Conservation (phyloP, 129 eudicot genomes). For the Lonicera japonica region DNA sequence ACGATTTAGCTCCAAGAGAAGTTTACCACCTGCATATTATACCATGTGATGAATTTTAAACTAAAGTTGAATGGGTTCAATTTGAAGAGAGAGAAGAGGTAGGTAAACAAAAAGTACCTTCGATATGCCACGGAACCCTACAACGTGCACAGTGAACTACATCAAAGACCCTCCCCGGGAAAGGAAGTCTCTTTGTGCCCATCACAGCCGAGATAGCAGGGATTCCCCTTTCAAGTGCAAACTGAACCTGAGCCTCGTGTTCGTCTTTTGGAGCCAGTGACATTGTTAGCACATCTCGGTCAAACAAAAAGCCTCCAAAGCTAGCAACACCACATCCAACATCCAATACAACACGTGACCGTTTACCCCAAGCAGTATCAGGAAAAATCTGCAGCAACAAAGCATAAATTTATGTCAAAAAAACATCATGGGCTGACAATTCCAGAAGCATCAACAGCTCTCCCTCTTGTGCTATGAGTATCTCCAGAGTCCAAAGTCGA, state of each 20-base stretch:
- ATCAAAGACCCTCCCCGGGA: slow-evolving; percentile 49
- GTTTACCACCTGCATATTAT: slow-evolving; percentile 46
- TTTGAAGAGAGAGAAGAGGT: not conserved
- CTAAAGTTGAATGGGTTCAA: not conserved
- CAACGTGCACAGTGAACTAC: slow-evolving; percentile 63
- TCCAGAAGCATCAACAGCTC: not conserved
- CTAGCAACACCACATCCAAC: slow-evolving; percentile 71
- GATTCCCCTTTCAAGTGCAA: slow-evolving; percentile 61
- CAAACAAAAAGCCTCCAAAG: slow-evolving; percentile 54
- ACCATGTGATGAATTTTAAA: not conserved
- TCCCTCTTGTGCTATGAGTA: not conserved
- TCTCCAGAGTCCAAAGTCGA: not conserved
- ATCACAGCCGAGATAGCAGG: slow-evolving; percentile 58
- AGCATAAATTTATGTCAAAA: not conserved
- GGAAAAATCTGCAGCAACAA: slow-evolving; percentile 29
- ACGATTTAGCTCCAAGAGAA: slow-evolving; percentile 53
- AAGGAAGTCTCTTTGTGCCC: slow-evolving; percentile 59
- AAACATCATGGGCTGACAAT: not conserved
- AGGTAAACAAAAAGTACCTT: slow-evolving; percentile 47
- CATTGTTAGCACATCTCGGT: slow-evolving; percentile 45
- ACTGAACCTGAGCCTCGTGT: slow-evolving; percentile 60
- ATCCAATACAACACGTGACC: slow-evolving; percentile 49
- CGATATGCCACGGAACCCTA: slow-evolving; percentile 58
- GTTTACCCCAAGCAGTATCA: slow-evolving; percentile 52
- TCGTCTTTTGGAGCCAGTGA: slow-evolving; percentile 64